phyloP scores from a whole-genome alignment of 2,329 filamentous ascomycete species.

The Cadophora malorum region DNA sequence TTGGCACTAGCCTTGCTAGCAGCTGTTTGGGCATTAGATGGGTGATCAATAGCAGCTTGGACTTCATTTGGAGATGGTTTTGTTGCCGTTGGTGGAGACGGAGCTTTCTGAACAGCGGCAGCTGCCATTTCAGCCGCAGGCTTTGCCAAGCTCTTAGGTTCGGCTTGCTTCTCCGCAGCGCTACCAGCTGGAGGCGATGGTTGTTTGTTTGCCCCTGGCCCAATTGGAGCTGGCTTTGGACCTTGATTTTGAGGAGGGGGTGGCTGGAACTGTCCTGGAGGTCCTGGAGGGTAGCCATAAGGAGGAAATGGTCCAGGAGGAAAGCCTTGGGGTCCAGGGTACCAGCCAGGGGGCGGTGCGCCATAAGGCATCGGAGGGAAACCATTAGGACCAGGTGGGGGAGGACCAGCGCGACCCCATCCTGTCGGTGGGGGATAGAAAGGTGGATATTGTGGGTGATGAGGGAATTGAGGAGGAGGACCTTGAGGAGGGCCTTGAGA shows the following conservation, averaged over 20 bases:
- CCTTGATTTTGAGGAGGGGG: slow-evolving; percentile 44
- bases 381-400: slow-evolving; percentile 64
- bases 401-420: slow-evolving; percentile 62
- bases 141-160: slow-evolving; percentile 60
- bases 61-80: slow-evolving; percentile 66
- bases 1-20: slow-evolving; percentile 23
- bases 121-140: slow-evolving; percentile 47
- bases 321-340: slow-evolving; percentile 76
- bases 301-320: slow-evolving; percentile 62
- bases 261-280: slow-evolving; percentile 66
- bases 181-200: slow-evolving; percentile 53
- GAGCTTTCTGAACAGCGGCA: slow-evolving; percentile 52
- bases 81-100: slow-evolving; percentile 70
- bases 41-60: slow-evolving; percentile 53
- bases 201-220: slow-evolving; percentile 57
- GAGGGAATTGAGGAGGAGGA: slow-evolving; percentile 45
- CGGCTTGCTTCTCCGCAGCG: slow-evolving; percentile 53
- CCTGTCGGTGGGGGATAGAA: slow-evolving; percentile 52
- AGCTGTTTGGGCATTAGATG: slow-evolving; percentile 31
- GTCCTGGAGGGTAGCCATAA: slow-evolving; percentile 64
- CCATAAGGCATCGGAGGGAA: slow-evolving; percentile 82
- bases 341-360: slow-evolving; percentile 75
- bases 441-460: slow-evolving; percentile 50
- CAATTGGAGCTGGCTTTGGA: slow-evolving; percentile 56
- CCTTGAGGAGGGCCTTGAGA: slow-evolving; percentile 30